Conservation (phyloP, 2,329 filamentous ascomycete genomes). For the Aspergillus sp. region DNA sequence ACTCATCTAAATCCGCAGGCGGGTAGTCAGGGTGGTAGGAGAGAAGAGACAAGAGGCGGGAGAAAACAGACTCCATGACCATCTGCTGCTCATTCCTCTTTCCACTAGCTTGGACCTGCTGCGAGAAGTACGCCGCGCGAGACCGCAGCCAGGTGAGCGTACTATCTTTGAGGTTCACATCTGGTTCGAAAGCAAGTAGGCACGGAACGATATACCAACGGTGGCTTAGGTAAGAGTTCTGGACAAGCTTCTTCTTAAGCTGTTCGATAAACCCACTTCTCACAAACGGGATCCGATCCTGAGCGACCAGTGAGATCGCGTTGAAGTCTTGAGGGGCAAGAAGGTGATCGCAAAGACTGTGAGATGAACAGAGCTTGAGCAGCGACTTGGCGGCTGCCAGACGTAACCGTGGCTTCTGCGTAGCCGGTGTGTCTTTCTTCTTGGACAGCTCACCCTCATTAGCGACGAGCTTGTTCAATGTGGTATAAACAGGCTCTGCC, state of each 20-base stretch:
- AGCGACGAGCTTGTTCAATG: constrained; percentile 69
- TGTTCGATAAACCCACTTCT: constrained; percentile 73
- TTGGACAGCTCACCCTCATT: constrained; percentile 75
- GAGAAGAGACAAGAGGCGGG: constrained; percentile 75
- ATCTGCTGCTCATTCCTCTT: constrained; percentile 48
- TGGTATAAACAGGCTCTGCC: constrained; percentile 64
- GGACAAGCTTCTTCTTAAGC: constrained; percentile 63
- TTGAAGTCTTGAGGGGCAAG: constrained; percentile 72
- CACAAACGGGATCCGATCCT: constrained; percentile 68
- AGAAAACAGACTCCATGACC: constrained; percentile 72
- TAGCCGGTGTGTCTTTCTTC: constrained; percentile 63
- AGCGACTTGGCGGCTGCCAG: constrained; percentile 72
- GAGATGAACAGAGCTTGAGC: constrained; percentile 75
- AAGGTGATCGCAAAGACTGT: constrained; percentile 64
- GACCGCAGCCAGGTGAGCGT: constrained; percentile 86
- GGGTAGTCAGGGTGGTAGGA: constrained; percentile 89
- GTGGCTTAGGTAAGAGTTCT: constrained; percentile 62
- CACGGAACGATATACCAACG: constrained; percentile 90
- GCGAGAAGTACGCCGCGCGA: constrained; percentile 60
- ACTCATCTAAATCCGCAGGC: constrained; percentile 27
- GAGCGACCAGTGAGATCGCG: constrained; percentile 68
- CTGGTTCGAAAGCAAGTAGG: constrained; percentile 84
- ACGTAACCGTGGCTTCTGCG: constrained; percentile 74
- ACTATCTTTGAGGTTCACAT: constrained; percentile 61
- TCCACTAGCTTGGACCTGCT: constrained; percentile 32